Percentiles rank a stretch among this genome's conserved stretches.
phyloP scores from a whole-genome alignment of 257 asterid species.

The Cinchona pubescens region DNA sequence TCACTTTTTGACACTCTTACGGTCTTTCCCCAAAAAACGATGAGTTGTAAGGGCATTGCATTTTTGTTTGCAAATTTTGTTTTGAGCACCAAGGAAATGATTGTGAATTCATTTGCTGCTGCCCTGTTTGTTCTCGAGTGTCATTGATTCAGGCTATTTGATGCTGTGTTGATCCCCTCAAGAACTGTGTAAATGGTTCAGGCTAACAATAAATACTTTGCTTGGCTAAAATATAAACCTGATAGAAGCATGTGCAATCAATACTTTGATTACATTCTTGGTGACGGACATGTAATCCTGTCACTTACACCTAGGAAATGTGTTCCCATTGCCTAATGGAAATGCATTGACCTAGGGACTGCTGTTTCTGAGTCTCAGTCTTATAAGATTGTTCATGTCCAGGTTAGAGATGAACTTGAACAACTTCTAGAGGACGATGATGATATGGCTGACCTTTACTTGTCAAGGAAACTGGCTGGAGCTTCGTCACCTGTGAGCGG shows the following conservation, averaged over 20 bases:
- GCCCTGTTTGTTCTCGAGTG: not conserved
- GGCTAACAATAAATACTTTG: not conserved
- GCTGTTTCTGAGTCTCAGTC: not conserved
- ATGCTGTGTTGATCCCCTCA: not conserved
- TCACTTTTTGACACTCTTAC: not conserved
- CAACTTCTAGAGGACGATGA: constrained; percentile 82
- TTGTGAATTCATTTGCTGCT: not conserved
- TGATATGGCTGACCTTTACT: constrained; percentile 88
- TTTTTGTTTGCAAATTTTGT: not conserved
- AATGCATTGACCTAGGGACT: not conserved
- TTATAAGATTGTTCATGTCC: not conserved
- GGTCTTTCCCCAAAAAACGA: not conserved
- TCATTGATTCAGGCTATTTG: not conserved
- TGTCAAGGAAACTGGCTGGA: constrained; percentile 55
- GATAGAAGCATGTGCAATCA: not conserved
- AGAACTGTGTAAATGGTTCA: not conserved
- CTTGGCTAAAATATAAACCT: not conserved
- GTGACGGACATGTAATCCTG: too few relatives aligned
- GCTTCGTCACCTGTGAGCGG: constrained; percentile 40
- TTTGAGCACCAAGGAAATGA: not conserved
- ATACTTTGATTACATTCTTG: not conserved
- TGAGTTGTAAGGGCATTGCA: not conserved
- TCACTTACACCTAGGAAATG: not conserved
- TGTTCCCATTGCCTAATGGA: not conserved
- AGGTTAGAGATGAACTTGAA: constrained; percentile 94